phyloP scores from a whole-genome alignment of 1,139 yeast genomes.

The Debaryomyces robertsiae region DNA sequence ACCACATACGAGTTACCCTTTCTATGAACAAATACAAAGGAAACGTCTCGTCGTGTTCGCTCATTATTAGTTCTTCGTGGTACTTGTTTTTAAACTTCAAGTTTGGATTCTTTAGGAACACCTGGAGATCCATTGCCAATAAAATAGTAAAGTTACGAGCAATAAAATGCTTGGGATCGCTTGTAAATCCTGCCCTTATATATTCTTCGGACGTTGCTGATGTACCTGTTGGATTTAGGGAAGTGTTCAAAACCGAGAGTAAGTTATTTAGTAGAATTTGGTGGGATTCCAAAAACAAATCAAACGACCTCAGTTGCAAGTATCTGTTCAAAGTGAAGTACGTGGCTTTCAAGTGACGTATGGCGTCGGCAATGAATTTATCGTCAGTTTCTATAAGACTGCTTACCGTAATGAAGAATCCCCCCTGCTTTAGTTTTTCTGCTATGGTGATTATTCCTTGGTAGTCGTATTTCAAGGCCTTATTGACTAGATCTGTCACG shows the following conservation, averaged over 20 bases:
- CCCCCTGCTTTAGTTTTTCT: constrained; percentile 48
- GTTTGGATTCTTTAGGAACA: constrained; percentile 56
- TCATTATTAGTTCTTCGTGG: constrained; percentile 59
- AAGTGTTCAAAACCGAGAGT: constrained; percentile 41
- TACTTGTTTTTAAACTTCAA: constrained; percentile 58
- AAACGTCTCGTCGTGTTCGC: constrained; percentile 47
- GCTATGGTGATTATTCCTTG: constrained; percentile 46
- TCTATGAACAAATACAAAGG: constrained; percentile 43
- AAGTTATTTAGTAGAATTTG: constrained; percentile 46
- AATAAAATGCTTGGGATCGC: constrained; percentile 45
- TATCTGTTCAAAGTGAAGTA: constrained; percentile 44
- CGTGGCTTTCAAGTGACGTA: constrained; percentile 35
- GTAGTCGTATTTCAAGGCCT: constrained; percentile 43
- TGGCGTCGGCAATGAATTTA: constrained; percentile 34
- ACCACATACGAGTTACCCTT: constrained; percentile 42
- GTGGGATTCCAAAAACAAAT: constrained; percentile 44
- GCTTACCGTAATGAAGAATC: constrained; percentile 46
- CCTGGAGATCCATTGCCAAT: constrained; percentile 52
- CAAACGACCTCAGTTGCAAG: constrained; percentile 39
- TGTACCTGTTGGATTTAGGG: constrained; percentile 48
- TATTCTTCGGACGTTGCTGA: constrained; percentile 51
- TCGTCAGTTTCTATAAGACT: constrained; percentile 46
- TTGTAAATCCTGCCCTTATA: constrained; percentile 50
- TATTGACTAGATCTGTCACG: constrained; percentile 47
- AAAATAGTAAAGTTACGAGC: constrained; percentile 44